Evolutionary conservation across 2,329 filamentous ascomycete species (phyloP), one percentile per base, ranked within the genome.

Genomic region (Xylaria sp.): DNA sequence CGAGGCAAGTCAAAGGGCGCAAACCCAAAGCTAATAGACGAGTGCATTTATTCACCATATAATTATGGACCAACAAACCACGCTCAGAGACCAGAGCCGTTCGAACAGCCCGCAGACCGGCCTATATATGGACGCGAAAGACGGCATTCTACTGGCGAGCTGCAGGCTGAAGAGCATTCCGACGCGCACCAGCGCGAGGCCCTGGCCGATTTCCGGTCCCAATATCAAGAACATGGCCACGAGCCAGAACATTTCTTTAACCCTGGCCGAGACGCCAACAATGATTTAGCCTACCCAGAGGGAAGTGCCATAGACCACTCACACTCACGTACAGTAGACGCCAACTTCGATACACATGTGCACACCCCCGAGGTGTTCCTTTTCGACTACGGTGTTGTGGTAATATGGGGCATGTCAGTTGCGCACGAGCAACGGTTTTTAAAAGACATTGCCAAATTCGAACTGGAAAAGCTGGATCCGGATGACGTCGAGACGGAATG

Each of bases 371-470:
- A 99, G 76, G 86, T 97, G 2, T 99, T 99, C 75, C 83, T 99
- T 12, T 99, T 98, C 73, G 92, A 97, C 74, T 99, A 99, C 73
- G 95, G 95, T 62, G 96, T 97, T 2, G 92, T 97, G 4, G 95
- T 99, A 14, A 93, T 98, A 75, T 99, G 95, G 95, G 95, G 95
- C 69, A 98, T 99, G 95, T 90, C 91, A 0, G 82, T 91, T n/a
- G 84, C 87, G 31, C 91, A 99, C 71, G 95, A 99, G 79, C 89
- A 92, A 68, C 87, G 91, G 40, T 97, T 99, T 74, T 81, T 99
- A 15, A 95, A 95, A 70, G 94, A 99, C 72, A 91, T 99, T 65
- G 87, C 92, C 60, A 97, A 95, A 73, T 99, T 98, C 70, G 95
- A 97, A 77, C 86, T 88, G 42, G 94, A 97, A 74, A 97, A 97